Evolutionary conservation across 768 basidiomycete species (phyloP), one percentile per base, ranked within the genome.

Genomic region (Postia placenta): DNA sequence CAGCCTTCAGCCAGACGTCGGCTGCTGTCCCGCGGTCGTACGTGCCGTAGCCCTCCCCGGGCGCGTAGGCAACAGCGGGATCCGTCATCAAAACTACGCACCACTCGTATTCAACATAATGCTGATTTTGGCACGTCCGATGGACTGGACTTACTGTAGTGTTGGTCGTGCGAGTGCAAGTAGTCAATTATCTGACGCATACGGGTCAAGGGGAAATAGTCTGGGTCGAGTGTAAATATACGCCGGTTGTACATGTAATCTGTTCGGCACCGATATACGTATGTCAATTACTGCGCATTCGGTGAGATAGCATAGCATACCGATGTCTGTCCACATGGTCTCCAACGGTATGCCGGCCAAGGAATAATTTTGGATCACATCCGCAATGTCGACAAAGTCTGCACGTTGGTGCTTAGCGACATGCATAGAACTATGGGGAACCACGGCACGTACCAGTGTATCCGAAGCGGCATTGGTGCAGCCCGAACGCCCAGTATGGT

Each of bases 301-400:
- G 33, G n/a, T 35, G 42, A 53, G 3, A 27, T 2, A 17, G 27
- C 7, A 39, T 11, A 25, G 17, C 15, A 24, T 56, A 76, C 82
- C 81, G 28, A 87, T 87, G 61, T 86, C 85, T 2, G 83, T 84
- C 84, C 84, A 86, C 83, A 86, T 85, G 0, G 83, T 85, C 62
- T 87, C 83, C 3, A 86, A 72, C 5, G 84, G 85, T 46, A 87
- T 86, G 3, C 64, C 60, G 0, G 81, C 80, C 1, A 65, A 71
- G 1, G 79, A 74, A 53, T 86, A 86, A 60, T 76, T 80, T 0
- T 74, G 63, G 48, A 86, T 78, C 3, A 85, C 84, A 28, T 68
- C 64, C 0, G 81, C 76, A 1, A 85, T 81, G 26, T 83, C 76
- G 23, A 83, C 66, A 40, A 73, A 84, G 56, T 83, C 83, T 83